Base-by-base conservation (phyloP, 345 rosid species). In the Noccaea bulbosa region DNA sequence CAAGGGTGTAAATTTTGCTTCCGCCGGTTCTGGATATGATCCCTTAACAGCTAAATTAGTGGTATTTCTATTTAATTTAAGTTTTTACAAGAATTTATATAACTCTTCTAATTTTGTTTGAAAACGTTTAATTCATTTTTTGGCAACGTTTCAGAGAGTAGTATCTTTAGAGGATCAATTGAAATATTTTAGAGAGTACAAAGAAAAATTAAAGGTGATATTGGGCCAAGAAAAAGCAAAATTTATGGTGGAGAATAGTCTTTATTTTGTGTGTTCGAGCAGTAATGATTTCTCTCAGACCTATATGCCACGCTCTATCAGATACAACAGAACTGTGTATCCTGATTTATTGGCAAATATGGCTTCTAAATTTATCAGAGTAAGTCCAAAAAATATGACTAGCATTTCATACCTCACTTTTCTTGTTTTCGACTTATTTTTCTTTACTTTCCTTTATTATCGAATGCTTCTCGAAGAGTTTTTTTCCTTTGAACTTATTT, bases 21-120 rank as follows among this genome's bases (percentile, higher is more conserved):
- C 92, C 0, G 81, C 85, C 1, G 95, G 85, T 32, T n/a, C 84
- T 0, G 95, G 95, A 10, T 89, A 67, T 2, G 90, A 86, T 74
- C 84, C 85, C 1, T 22, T 83, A 34, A 86, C 91, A 32, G 27
- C 87, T 24, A 72, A 63, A 48, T 9, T 77, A 17, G 58, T 17
- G 82, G 93, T 84, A 76, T 4, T 33, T 27, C 43, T 15, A 53
- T 11, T 14, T 11, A 10, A 17, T 17, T 39, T 30, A 8, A 2
- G 27, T 16, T 32, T 17, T 39, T 44, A 30, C 5, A 20, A 44
- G 17, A 11, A 11, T 55, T 54, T 68, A 3, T 17, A 0, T 14
- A 32, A 1, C 15, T 52, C 9, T 44, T 15, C 4, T 24, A 24
- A 24, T 24, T 24, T 24, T 24, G 27, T 24, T 11, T 10, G n/a